A percentile compares a stretch with the other conserved stretches of the same genome.
Evolutionary conservation across 169 alveolate genomes (phyloP).

Genomic region (Babesia sp.): DNA sequence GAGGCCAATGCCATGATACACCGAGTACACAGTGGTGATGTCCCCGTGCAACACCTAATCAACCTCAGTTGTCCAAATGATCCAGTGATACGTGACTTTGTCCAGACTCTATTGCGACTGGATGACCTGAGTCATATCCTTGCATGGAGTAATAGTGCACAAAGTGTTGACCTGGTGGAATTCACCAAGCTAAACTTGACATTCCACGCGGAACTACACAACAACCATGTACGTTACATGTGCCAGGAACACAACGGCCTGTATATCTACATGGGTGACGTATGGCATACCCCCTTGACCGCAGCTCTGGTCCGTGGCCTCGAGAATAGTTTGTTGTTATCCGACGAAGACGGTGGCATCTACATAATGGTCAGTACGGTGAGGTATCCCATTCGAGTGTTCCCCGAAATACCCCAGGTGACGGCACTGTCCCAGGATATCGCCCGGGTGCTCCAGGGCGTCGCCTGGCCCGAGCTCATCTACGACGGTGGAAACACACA

Average conservation of each 20-base stretch:
- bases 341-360: conserved; percentile 65
- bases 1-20: conserved; percentile 22
- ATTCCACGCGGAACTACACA: conserved; percentile 39
- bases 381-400: conserved; percentile 52
- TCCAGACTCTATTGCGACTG: conserved; percentile 50
- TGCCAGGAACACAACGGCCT: conserved; percentile 69
- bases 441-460: conserved; percentile 34
- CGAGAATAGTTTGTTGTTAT: conserved; percentile 54
- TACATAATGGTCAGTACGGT: conserved; percentile 60
- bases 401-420: conserved; percentile 53
- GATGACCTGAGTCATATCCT: conserved; percentile 67
- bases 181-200: conserved; percentile 62
- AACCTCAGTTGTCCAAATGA: conserved; percentile 52
- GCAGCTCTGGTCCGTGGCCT: conserved; percentile 60
- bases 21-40: conserved; percentile 8
- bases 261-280: conserved; percentile 59
- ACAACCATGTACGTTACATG: conserved; percentile 38
- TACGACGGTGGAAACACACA: conserved; percentile 60
- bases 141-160: conserved; percentile 50
- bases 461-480: conserved; percentile 65
- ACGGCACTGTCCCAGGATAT: conserved; percentile 15
- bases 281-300: conserved; percentile 64
- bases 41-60: conserved; percentile 26
- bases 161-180: conserved; percentile 47
- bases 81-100: conserved; percentile 13